phyloP scores from a whole-genome alignment of 2,329 filamentous ascomycete genomes.

The Cadophora luteo-olivacea region DNA sequence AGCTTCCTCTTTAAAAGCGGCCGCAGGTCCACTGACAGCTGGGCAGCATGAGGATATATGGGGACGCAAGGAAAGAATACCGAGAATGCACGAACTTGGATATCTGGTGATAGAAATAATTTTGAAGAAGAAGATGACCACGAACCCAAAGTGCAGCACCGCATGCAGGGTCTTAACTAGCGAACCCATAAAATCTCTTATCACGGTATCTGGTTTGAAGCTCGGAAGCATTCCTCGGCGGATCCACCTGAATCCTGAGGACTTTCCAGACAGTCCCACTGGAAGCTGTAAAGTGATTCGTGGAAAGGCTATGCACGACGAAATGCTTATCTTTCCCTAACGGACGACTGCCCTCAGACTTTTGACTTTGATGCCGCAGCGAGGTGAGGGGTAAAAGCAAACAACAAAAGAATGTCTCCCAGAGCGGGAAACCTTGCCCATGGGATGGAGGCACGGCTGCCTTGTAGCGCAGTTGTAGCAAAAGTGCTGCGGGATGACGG shows the following conservation, averaged over 20 bases:
- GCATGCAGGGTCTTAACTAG: not conserved
- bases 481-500: slow-evolving; percentile 6
- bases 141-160: not conserved
- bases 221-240: not conserved
- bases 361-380: not conserved
- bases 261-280: slow-evolving; percentile 2
- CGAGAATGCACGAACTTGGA: not conserved
- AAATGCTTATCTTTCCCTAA: slow-evolving; percentile 5
- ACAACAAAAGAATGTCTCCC: not conserved
- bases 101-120: not conserved
- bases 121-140: not conserved
- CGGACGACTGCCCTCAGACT: not conserved
- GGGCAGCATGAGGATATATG: slow-evolving; percentile 5
- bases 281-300: not conserved
- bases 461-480: not conserved
- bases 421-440: not conserved
- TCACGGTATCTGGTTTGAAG: not conserved
- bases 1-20: not conserved
- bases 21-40: not conserved
- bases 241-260: not conserved
- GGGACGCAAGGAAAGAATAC: not conserved
- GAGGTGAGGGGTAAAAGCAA: slow-evolving; percentile 12
- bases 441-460: slow-evolving; percentile 2
- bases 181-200: not conserved
- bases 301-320: not conserved